Evolutionary conservation across 805 yeast genomes (phyloP).

Genomic region (Torulaspora microellipsoides): DNA sequence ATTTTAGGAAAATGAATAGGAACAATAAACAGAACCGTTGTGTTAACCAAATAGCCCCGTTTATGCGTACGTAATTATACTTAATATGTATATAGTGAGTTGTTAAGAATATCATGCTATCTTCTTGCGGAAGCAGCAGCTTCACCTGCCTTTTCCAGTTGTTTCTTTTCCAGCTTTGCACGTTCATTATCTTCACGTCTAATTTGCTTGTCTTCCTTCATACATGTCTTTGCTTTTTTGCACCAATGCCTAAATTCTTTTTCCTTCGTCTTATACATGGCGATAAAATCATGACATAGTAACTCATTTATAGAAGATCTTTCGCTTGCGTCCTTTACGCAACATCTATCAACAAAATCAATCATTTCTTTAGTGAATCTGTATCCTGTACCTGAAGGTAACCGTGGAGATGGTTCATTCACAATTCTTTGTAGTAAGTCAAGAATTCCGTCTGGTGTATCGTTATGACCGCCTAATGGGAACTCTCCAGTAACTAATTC

Average conservation of each 20-base stretch:
- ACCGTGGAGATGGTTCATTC: constrained; percentile 82
- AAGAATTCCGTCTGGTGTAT: constrained; percentile 76
- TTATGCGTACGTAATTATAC: too few species aligned
- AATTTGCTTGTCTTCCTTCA: constrained; percentile 31
- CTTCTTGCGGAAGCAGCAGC: constrained; percentile 23
- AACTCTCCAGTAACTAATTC: constrained; percentile 84
- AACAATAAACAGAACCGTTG: background rate
- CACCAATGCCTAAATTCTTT: constrained; percentile 42
- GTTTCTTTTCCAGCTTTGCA: constrained; percentile 27
- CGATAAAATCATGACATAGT: constrained; percentile 38
- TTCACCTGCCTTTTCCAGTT: constrained; percentile 23
- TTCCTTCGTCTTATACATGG: constrained; percentile 33
- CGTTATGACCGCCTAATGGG: constrained; percentile 62
- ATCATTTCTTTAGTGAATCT: constrained; percentile 46
- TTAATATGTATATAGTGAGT: background rate
- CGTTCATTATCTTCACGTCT: constrained; percentile 32
- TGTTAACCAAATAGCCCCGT: too few species aligned
- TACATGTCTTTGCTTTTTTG: constrained; percentile 33
- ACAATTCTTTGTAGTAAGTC: constrained; percentile 91
- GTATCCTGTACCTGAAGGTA: constrained; percentile 40
- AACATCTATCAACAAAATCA: constrained; percentile 67
- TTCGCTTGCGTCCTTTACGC: constrained; percentile 60
- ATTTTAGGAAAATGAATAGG: constrained; percentile 1
- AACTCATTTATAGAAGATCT: constrained; percentile 75
- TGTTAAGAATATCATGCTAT: background rate